Percentiles rank a stretch among this genome's conserved stretches.
These are phyloP conservation scores for Candida maris DNA, from an alignment of 805 yeast genomes.

Conservation along the genomic window DNA sequence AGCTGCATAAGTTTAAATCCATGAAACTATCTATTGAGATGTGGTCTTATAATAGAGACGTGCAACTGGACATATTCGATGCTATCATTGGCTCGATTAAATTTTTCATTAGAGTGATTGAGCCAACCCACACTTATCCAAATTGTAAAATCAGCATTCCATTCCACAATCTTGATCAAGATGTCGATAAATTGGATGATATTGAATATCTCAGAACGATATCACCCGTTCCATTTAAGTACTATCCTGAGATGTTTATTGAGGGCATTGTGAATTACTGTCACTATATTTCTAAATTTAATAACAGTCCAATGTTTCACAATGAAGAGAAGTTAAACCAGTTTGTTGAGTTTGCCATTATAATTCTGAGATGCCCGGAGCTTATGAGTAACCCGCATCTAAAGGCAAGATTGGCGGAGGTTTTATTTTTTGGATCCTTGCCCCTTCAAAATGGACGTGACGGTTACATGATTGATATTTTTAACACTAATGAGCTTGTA, in stretches of 20 bases:
- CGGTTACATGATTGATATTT: constrained; percentile 70
- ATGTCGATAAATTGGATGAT: constrained; percentile 68
- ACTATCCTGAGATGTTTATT: constrained; percentile 78
- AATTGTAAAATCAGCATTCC: constrained; percentile 48
- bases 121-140: constrained; percentile 68
- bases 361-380: constrained; percentile 79
- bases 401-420: constrained; percentile 78
- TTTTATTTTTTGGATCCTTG: constrained; percentile 69
- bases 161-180: constrained; percentile 53
- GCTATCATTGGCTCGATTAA: constrained; percentile 72
- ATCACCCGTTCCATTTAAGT: constrained; percentile 75
- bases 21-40: constrained; percentile 58
- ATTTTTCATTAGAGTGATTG: constrained; percentile 67
- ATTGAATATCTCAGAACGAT: constrained; percentile 62
- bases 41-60: constrained; percentile 50
- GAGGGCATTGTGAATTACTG: constrained; percentile 79
- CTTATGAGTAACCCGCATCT: constrained; percentile 88
- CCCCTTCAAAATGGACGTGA: constrained; percentile 53
- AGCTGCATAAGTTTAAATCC: constrained; percentile 37
- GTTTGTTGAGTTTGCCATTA: constrained; percentile 68
- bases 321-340: constrained; percentile 49
- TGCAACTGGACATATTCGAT: constrained; percentile 69
- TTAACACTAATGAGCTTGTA: constrained; percentile 61
- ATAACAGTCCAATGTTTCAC: constrained; percentile 53
- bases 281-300: constrained; percentile 54